Evolutionary conservation across 495 filamentous ascomycete species (phyloP).

Genomic region (Penicillium alfredii): DNA sequence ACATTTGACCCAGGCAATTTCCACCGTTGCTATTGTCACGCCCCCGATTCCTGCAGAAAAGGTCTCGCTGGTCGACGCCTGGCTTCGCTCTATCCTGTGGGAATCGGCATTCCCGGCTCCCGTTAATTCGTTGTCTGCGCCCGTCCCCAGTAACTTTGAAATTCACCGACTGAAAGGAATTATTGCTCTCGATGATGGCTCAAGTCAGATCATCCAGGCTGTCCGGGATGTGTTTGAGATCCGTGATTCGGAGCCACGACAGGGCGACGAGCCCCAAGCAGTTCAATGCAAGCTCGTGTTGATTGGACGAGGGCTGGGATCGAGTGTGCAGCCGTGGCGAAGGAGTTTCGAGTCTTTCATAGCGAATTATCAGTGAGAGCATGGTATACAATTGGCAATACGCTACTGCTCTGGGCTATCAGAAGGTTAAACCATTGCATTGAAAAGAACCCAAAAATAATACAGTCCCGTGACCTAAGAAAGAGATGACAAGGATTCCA

Average conservation of each 20-base stretch:
- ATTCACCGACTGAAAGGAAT: slow-evolving; percentile 86
- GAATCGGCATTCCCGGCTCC: slow-evolving; percentile 56
- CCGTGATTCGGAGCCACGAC: slow-evolving; percentile 50
- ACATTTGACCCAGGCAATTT: slow-evolving; percentile 66
- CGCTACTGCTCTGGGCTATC: not conserved
- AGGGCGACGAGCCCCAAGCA: slow-evolving; percentile 10
- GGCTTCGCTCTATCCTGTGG: slow-evolving; percentile 84
- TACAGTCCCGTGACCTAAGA: slow-evolving; percentile 29
- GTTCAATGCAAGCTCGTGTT: slow-evolving; percentile 67
- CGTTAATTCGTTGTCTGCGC: slow-evolving; percentile 1
- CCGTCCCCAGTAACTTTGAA: slow-evolving; percentile 46
- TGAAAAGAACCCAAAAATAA: slow-evolving; percentile 22
- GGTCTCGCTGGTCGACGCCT: slow-evolving; percentile 62
- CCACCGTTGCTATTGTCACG: slow-evolving; percentile 66
- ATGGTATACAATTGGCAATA: not conserved
- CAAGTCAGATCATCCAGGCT: slow-evolving; percentile 74
- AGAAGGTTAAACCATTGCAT: slow-evolving; percentile 13
- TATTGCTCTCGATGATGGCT: slow-evolving; percentile 54
- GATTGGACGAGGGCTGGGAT: slow-evolving; percentile 62
- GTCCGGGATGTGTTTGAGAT: slow-evolving; percentile 93
- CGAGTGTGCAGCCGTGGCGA: slow-evolving; percentile 25
- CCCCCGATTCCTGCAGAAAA: slow-evolving; percentile 49
- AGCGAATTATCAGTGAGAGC: slow-evolving; percentile 1
- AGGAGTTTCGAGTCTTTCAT: slow-evolving; percentile 33
- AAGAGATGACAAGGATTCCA: slow-evolving; percentile 16